Evolutionary conservation across 2,329 filamentous ascomycete species (phyloP), one percentile per base, ranked within the genome.

Genomic region (Colletotrichum liaoningense): DNA sequence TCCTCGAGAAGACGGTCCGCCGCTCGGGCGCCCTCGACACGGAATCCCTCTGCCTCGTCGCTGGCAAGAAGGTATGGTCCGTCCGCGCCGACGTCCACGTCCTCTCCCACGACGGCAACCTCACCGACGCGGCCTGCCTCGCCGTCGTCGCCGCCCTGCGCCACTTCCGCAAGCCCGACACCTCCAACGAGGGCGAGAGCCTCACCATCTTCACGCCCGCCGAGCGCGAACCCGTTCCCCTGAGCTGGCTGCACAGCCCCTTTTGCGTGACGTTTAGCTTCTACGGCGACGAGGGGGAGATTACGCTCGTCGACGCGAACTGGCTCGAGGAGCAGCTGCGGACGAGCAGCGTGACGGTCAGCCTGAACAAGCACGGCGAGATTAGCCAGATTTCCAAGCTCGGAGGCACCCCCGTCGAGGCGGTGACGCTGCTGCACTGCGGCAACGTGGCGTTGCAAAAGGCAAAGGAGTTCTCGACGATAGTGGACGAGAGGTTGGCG

Each of bases 1-100:
- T 97, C 55, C 92, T 99, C 24, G 97, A 99, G 83, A 98, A 98
- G 85, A 96, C 97, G 9, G 91, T 98, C 74, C 95, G 97, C 55
- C 93, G 97, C 73, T 98, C 95, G 1, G 93, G 93, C 77, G 96
- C 97, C 7, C 90, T 99, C 54, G 96, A 98, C 82, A 98, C 95
- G 42, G 97, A 99, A 84, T 98, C 95, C 4, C 89, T 99, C 57
- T 99, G 97, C 83, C 94, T 99, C 26, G 88, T 98, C 33, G 95
- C 97, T 12, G 95, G 94, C 8, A 88, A 93, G 73, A 98, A 97
- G 83, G 97, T 94, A 86, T 99, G 97, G 92, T 93, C 93, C 74
- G 89, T 99, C 75, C 92, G 96, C 71, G 95, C 94, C 24, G 96
- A 98, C 81, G 90, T 98, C 26, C 97, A 99, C 83, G 92, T 98